Evolutionary conservation across 441 rosid species (phyloP), one percentile per base, ranked within the genome.

Genomic region (Bruguiera hainesii): DNA sequence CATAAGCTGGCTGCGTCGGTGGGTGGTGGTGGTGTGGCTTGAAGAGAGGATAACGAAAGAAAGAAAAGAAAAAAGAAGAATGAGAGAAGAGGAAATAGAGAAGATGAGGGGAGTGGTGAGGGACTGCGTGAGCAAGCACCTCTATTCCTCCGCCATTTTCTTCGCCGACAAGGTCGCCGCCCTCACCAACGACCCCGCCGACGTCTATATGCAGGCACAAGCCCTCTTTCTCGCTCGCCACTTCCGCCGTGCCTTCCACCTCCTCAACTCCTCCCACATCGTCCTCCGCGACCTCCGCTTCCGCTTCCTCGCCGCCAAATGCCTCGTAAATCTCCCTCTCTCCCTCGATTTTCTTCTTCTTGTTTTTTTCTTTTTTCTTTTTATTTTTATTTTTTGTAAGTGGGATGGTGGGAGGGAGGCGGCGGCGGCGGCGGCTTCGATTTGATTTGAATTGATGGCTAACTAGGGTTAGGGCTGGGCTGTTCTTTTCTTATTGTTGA

Each of bases 231-330:
- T 94, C 6, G 98, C 94, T 56, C 92, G 97, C 69, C 96, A 94
- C 56, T 89, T 61, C 84, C 99, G 98, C 74, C 96, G 96, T 58
- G 96, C 99, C 26, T 91, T 84, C 73, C 96, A 91, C 79, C 96
- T 94, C 59, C 94, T 94, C 64, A 86, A 87, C 72, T 89, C 98
- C 69, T 91, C 98, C 60, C 84, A 86, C 80, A 91, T 91, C 53
- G 93, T 94, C 60, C 87, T 86, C 70, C 90, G 90, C 6, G 99
- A 94, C 82, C 99, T 88, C 66, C 97, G 96, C 30, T 89, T 94
- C 64, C 97, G 93, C 73, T 91, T 89, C 85, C 93, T 94, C 46
- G 97, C 99, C 7, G 98, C 99, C 65, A 94, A 91, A 73, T 91
- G 98, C 82, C 99, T 91, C 37, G 98, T 86, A 80, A 33, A 7